Conservation (phyloP, 345 rosid genomes). For the Carallia pectinifolia region DNA sequence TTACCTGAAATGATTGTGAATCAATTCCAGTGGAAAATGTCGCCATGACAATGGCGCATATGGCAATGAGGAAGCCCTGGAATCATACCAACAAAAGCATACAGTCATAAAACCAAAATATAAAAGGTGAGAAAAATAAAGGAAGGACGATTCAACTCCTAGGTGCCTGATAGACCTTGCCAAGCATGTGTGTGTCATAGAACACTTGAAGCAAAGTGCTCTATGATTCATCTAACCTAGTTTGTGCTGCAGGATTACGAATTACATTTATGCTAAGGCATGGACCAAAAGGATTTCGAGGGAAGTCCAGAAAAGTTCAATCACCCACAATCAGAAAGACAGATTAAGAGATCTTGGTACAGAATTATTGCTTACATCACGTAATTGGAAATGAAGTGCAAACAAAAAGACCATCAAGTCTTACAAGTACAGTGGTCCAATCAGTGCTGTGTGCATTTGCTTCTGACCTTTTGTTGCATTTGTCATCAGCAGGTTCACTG, state of each 20-base stretch:
- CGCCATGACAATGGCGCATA: conserved; percentile 79
- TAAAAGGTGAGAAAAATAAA: not conserved
- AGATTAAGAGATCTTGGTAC: too few species aligned
- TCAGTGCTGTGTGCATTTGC: conserved; percentile 38
- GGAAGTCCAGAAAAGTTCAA: too few species aligned
- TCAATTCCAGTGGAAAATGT: conserved; percentile 93
- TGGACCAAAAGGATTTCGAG: too few species aligned
- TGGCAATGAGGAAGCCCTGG: conserved; percentile 80
- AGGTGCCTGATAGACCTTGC: too few species aligned
- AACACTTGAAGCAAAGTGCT: too few species aligned
- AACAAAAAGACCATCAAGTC: conserved; percentile 9
- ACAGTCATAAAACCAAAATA: not conserved
- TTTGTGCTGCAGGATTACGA: too few species aligned
- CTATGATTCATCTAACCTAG: too few species aligned
- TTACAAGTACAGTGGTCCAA: conserved; percentile 76
- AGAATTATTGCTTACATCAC: too few species aligned
- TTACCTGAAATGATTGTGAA: conserved; percentile 79
- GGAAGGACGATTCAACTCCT: not conserved
- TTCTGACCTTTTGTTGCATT: conserved; percentile 45
- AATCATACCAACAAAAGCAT: conserved; percentile 3
- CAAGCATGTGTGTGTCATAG: too few species aligned
- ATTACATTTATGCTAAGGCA: too few species aligned
- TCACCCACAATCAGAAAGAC: too few species aligned
- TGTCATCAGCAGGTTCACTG: conserved; percentile 72
- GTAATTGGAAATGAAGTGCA: not conserved